Conservation (phyloP, 208 protist genomes). For the Leishmania gerbilli region DNA sequence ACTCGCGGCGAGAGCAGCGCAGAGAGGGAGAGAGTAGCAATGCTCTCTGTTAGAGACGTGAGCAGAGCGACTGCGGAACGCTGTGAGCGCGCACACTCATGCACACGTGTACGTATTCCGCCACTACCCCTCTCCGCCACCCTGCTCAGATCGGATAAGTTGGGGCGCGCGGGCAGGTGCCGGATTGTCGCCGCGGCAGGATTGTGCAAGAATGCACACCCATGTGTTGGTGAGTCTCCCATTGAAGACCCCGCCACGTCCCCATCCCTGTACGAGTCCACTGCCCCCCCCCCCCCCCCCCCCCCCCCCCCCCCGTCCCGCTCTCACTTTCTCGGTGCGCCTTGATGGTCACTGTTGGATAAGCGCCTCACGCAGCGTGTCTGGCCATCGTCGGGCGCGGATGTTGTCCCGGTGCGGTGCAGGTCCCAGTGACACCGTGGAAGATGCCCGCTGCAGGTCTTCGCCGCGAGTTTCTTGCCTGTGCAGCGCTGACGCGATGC, state of each 20-base stretch:
- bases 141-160: background rate
- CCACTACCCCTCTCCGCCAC: background rate
- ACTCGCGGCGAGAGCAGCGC: background rate
- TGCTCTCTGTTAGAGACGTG: background rate
- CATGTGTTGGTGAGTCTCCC: background rate
- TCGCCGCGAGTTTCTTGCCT: background rate
- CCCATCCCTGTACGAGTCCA: background rate
- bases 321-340: background rate
- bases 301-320: background rate
- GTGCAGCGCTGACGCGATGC: background rate
- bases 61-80: background rate
- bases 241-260: background rate
- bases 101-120: background rate
- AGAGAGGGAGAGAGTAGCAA: background rate
- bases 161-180: background rate
- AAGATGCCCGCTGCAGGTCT: background rate
- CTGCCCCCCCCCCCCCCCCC: background rate
- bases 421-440: background rate
- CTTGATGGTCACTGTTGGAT: background rate
- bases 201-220: background rate
- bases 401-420: conserved; percentile 2
- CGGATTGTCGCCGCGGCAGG: background rate
- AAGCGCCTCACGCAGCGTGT: background rate
- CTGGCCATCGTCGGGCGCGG: background rate
- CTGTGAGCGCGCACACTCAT: background rate